Conservation (phyloP, 768 basidiomycete species). For the Suillus paluster region DNA sequence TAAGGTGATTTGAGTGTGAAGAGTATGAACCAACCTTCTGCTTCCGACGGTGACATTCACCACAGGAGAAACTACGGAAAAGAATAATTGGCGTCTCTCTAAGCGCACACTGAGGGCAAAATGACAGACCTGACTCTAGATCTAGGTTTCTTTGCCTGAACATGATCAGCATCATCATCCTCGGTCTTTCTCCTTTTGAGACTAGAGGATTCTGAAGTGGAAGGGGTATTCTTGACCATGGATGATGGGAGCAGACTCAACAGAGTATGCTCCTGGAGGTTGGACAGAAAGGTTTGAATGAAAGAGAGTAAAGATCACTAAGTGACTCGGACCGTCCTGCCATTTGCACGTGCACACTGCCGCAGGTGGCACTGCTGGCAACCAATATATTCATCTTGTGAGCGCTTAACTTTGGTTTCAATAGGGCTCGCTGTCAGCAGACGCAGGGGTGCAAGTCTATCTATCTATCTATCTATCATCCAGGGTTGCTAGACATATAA, state of each 20-base stretch:
- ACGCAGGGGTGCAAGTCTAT: not conserved
- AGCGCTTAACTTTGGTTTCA: not conserved
- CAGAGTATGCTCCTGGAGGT: slow-evolving; percentile 29
- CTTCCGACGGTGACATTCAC: slow-evolving; percentile 87
- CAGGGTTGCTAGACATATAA: not conserved
- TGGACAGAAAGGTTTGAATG: slow-evolving; percentile 35
- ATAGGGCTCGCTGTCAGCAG: not conserved
- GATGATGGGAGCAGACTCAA: not conserved
- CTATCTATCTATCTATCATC: not conserved
- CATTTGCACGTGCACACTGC: too few species aligned
- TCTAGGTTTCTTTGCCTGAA: slow-evolving; percentile 63
- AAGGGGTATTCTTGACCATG: slow-evolving; percentile 34
- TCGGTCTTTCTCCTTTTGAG: slow-evolving; percentile 68
- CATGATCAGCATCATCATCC: slow-evolving; percentile 52
- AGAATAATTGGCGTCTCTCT: slow-evolving; percentile 10
- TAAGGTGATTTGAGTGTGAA: slow-evolving; percentile 17
- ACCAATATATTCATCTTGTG: not conserved
- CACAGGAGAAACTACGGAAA: slow-evolving; percentile 72
- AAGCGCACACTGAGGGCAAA: slow-evolving; percentile 8
- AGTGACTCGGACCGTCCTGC: slow-evolving; percentile 18
- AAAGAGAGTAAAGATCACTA: slow-evolving; percentile 2
- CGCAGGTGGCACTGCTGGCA: not conserved
- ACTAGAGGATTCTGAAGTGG: slow-evolving; percentile 36
- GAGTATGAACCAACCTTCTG: slow-evolving; percentile 63
- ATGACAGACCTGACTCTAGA: slow-evolving; percentile 73